Percentiles rank a stretch among this genome's conserved stretches.
Evolutionary conservation across 2,329 filamentous ascomycete genomes (phyloP).

Genomic region (Cercospora sp.): DNA sequence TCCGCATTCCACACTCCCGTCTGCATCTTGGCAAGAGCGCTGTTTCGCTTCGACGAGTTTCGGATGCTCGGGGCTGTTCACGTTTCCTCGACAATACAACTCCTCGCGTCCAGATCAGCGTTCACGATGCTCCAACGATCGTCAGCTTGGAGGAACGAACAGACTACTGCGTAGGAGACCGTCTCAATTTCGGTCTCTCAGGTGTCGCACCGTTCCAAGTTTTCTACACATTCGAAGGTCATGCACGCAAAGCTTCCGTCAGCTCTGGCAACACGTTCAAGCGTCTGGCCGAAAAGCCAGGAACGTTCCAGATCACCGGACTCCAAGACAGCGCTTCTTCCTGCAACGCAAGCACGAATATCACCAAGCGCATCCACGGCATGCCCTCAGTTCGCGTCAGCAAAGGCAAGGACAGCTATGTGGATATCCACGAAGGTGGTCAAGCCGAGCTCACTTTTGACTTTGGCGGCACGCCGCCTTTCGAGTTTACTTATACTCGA

Average conservation of each 20-base stretch:
- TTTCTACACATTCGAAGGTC: constrained; percentile 83
- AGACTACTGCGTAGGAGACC: constrained; percentile 95
- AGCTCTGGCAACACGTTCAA: constrained; percentile 81
- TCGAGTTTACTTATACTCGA: constrained; percentile 95
- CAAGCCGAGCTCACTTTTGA: constrained; percentile 92
- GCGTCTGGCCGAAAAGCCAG: constrained; percentile 87
- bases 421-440: constrained; percentile 95
- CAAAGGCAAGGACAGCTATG: constrained; percentile 73
- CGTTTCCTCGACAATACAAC: constrained; percentile 65
- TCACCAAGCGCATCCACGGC: constrained; percentile 83
- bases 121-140: constrained; percentile 90
- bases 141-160: constrained; percentile 78
- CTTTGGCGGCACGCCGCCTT: constrained; percentile 92
- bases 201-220: constrained; percentile 92
- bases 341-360: constrained; percentile 76
- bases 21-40: constrained; percentile 87
- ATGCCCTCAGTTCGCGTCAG: constrained; percentile 90
- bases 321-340: constrained; percentile 85
- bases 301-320: constrained; percentile 81
- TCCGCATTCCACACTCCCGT: constrained; percentile 80
- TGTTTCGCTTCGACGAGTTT: constrained; percentile 84
- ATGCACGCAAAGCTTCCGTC: constrained; percentile 70
- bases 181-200: constrained; percentile 86
- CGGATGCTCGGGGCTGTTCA: constrained; percentile 83
- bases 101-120: constrained; percentile 82